A percentile compares a stretch with the other conserved stretches of the same genome.
These are phyloP conservation scores for Maudiozyma barnettii DNA, from an alignment of 805 yeast genomes.

Conservation along the genomic window DNA sequence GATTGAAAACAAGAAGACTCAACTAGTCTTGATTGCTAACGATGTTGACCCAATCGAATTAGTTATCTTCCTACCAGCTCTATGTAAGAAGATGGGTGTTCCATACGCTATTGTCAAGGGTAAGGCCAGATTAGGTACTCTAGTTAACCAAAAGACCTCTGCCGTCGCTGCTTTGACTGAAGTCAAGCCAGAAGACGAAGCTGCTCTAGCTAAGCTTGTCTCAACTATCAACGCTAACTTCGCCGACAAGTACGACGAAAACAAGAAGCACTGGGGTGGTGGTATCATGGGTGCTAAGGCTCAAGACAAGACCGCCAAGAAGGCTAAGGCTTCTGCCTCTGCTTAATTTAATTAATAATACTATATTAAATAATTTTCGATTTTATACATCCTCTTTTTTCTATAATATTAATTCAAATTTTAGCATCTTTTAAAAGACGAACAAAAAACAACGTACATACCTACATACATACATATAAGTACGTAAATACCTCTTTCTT, in stretches of 20 bases:
- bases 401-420: neutral
- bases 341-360: neutral
- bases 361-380: neutral
- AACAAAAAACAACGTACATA: neutral
- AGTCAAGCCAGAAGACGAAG: conserved; percentile 88
- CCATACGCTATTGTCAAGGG: conserved; percentile 98
- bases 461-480: too few species aligned
- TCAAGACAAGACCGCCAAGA: conserved; percentile 73
- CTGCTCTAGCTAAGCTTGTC: conserved; percentile 67
- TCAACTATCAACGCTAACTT: conserved; percentile 92
- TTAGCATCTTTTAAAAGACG: neutral
- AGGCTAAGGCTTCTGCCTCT: conserved; percentile 37
- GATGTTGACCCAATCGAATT: conserved; percentile 99
- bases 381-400: neutral
- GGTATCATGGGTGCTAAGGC: conserved; percentile 96
- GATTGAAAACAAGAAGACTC: conserved; percentile 97
- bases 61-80: conserved; percentile 95
- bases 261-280: conserved; percentile 99
- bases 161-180: conserved; percentile 96
- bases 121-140: conserved; percentile 95
- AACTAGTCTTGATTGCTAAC: conserved; percentile 93
- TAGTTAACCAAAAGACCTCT: conserved; percentile 95
- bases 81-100: conserved; percentile 98
- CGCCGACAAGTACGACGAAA: conserved; percentile 86
- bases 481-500: too few species aligned